Conservation (phyloP, 306 rosid genomes). For the Canavalia gladiata region DNA sequence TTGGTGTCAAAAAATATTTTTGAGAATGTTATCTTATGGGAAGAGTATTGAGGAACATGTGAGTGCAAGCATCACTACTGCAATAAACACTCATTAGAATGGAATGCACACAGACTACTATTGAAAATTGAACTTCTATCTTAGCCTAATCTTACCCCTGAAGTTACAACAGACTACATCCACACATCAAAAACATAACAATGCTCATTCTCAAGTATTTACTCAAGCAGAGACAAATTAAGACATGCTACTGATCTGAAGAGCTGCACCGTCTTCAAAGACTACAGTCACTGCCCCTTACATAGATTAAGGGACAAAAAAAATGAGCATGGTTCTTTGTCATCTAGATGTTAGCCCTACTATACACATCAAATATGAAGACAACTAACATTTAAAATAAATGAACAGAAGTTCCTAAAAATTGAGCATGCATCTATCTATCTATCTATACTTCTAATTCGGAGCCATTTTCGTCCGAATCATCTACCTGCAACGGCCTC, state of each 20-base stretch:
- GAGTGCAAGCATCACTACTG: not conserved
- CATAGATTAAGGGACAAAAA: not conserved
- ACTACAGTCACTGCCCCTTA: slow-evolving; percentile 19
- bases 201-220: not conserved
- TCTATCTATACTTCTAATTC: slow-evolving; percentile 29
- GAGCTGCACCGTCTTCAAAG: slow-evolving; percentile 30
- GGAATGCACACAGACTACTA: not conserved
- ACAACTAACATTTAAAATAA: slow-evolving; percentile 8
- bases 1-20: too few relatives aligned
- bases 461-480: slow-evolving; percentile 47
- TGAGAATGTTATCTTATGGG: not conserved
- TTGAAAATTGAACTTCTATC: slow-evolving; percentile 12
- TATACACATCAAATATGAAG: slow-evolving; percentile 50
- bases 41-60: not conserved
- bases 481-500: slow-evolving; percentile 41
- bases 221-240: not conserved
- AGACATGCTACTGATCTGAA: slow-evolving; percentile 13
- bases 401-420: slow-evolving; percentile 18
- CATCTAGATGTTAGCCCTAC: slow-evolving; percentile 68
- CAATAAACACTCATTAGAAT: not conserved
- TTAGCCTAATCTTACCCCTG: not conserved
- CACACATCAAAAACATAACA: not conserved
- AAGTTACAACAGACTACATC: not conserved
- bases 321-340: slow-evolving; percentile 22
- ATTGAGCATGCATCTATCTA: slow-evolving; percentile 44